Evolutionary conservation across 1,284 basidiomycete species (phyloP).

Genomic region (Ceraceosorus guamensis): DNA sequence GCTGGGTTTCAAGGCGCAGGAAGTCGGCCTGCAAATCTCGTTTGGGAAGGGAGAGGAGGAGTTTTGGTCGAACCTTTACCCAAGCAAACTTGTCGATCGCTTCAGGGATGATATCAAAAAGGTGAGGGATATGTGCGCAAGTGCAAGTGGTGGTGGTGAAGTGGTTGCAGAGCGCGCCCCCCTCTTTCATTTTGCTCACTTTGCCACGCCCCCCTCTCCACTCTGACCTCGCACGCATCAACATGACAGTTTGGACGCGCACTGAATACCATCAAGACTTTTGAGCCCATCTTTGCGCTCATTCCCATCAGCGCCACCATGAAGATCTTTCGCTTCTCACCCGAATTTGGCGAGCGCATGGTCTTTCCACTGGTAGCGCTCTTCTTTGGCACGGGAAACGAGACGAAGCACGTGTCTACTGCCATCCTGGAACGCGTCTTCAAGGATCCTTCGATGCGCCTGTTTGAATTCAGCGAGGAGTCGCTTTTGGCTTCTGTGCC

Average conservation of each 20-base stretch:
- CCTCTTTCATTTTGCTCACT: too few relatives aligned
- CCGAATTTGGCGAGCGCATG: constrained; percentile 57
- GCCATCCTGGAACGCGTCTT: constrained; percentile 59
- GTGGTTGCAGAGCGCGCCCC: too few relatives aligned
- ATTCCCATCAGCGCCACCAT: constrained; percentile 38
- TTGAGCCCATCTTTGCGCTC: constrained; percentile 38
- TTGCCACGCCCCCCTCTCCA: too few relatives aligned
- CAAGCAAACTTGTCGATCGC: constrained; percentile 37
- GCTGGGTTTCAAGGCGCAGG: constrained; percentile 30
- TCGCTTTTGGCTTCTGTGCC: constrained; percentile 51
- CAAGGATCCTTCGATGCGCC: constrained; percentile 57
- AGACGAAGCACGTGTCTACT: constrained; percentile 58
- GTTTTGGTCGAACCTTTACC: constrained; percentile 41
- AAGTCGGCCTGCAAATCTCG: constrained; percentile 41
- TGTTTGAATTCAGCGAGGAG: constrained; percentile 35
- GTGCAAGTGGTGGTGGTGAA: too few relatives aligned
- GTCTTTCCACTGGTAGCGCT: constrained; percentile 58
- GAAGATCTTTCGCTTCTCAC: constrained; percentile 33
- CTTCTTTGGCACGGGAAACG: constrained; percentile 61
- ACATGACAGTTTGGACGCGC: constrained; percentile 29
- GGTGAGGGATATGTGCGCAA: too few relatives aligned
- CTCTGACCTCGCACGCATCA: too few relatives aligned
- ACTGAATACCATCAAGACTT: constrained; percentile 38
- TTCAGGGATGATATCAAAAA: constrained; percentile 34
- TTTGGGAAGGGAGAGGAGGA: constrained; percentile 38